Percentiles rank a stretch among this genome's conserved stretches.
phyloP scores from a whole-genome alignment of 1,139 yeast genomes.

The Kodamaea ohmeri region DNA sequence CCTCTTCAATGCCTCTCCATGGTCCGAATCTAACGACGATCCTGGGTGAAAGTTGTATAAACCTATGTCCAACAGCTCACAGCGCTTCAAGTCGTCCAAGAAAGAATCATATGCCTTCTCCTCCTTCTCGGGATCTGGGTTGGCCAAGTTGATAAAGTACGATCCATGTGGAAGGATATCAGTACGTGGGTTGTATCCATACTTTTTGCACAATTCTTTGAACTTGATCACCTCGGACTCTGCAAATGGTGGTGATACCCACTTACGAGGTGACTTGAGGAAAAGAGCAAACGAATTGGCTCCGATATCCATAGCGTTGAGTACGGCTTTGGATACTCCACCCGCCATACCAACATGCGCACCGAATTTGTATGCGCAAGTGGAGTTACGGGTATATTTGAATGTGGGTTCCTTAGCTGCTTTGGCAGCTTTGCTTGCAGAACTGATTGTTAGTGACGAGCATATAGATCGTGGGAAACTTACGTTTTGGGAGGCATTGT shows the following conservation, averaged over 20 bases:
- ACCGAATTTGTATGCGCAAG: constrained; percentile 55
- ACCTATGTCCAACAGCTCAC: constrained; percentile 83
- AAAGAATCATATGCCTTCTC: constrained; percentile 75
- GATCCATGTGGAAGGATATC: constrained; percentile 94
- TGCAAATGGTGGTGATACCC: constrained; percentile 80
- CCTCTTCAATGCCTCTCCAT: constrained; percentile 56
- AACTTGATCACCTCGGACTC: constrained; percentile 67
- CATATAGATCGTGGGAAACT: constrained; percentile 3
- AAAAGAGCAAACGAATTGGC: constrained; percentile 88
- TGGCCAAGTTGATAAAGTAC: constrained; percentile 86
- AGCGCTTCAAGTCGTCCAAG: constrained; percentile 79
- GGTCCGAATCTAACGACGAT: constrained; percentile 74
- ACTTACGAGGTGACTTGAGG: constrained; percentile 83
- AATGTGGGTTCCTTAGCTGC: constrained; percentile 13
- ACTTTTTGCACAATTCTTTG: constrained; percentile 55
- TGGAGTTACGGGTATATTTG: constrained; percentile 20
- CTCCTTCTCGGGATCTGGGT: constrained; percentile 81
- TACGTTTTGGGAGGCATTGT: constrained; percentile 17
- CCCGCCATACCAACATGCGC: constrained; percentile 79
- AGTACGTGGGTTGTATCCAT: constrained; percentile 67
- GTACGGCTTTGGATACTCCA: constrained; percentile 71
- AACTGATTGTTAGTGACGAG: background rate
- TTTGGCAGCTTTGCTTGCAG: constrained; percentile 9
- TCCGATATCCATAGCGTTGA: constrained; percentile 73
- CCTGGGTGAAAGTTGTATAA: constrained; percentile 96